A percentile compares a stretch with the other conserved stretches of the same genome.
These are phyloP conservation scores for Asterella californica DNA, from an alignment of 225 moss, liverwort and hornwort genomes.

Conservation along the genomic window DNA sequence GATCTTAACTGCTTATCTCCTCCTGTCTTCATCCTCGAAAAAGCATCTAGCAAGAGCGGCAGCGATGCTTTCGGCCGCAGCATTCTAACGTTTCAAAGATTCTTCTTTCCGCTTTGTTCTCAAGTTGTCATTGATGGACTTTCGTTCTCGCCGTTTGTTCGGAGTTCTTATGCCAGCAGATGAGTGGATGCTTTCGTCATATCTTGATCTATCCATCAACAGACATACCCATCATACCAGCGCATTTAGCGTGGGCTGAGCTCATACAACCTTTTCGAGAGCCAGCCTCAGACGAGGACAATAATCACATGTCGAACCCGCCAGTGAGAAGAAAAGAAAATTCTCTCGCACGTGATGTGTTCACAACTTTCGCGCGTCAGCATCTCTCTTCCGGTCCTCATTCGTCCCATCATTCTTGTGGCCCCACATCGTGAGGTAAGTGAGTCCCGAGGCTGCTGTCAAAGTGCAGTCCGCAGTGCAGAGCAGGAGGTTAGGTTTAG, in stretches of 20 bases:
- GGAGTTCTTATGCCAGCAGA: too few relatives aligned
- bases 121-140: background rate
- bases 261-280: background rate
- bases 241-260: background rate
- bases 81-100: background rate
- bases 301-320: background rate
- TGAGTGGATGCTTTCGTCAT: background rate
- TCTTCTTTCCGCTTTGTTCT: background rate
- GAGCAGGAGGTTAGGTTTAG: background rate
- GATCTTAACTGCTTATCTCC: background rate
- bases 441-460: background rate
- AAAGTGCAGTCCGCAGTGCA: background rate
- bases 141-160: too few relatives aligned
- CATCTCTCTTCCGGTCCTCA: background rate
- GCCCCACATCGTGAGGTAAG: background rate
- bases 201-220: background rate
- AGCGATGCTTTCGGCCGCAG: too few relatives aligned
- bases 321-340: background rate
- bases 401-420: background rate
- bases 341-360: conserved; percentile 3
- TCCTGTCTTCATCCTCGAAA: background rate
- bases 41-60: background rate
- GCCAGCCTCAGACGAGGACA: background rate
- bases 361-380: background rate
- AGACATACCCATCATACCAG: background rate